These are phyloP conservation scores for Tylopilus rubrobrunneus DNA, from an alignment of 768 basidiomycete genomes.

Conservation along the genomic window DNA sequence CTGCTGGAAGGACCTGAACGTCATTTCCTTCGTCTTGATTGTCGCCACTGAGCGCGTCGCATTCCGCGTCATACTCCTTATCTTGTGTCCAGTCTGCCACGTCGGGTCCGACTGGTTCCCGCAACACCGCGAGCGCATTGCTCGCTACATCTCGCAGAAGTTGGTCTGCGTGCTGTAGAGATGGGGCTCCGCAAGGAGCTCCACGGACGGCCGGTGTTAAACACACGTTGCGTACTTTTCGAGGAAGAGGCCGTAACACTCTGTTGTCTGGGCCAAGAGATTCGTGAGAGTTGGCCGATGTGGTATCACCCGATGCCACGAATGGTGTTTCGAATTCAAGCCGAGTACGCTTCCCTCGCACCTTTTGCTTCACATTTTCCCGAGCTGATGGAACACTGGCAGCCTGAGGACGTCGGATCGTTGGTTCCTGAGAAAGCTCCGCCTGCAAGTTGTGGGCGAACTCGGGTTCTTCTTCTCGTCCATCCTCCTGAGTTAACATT, in stretches of 20 bases:
- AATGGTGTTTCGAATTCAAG: constrained; percentile 13
- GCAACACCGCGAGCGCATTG: constrained; percentile 9
- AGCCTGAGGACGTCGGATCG: background rate
- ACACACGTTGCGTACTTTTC: constrained; percentile 6
- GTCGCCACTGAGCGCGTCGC: constrained; percentile 1
- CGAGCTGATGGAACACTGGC: background rate
- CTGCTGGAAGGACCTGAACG: no score
- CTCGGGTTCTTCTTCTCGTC: background rate
- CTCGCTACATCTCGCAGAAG: constrained; percentile 16
- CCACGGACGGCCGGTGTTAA: background rate
- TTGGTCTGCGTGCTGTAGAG: constrained; percentile 17
- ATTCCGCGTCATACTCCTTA: constrained; percentile 17
- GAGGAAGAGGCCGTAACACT: constrained; percentile 21
- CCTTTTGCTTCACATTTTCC: background rate
- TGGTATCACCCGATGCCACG: background rate
- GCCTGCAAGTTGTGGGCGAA: background rate
- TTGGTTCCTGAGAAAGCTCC: background rate
- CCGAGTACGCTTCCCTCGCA: constrained; percentile 18
- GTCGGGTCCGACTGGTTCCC: constrained; percentile 4
- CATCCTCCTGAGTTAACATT: background rate
- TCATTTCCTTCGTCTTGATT: constrained; percentile 10
- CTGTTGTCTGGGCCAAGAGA: constrained; percentile 16
- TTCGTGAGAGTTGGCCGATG: constrained; percentile 5
- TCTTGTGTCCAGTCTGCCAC: constrained; percentile 25
- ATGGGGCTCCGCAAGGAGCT: background rate